phyloP scores from a whole-genome alignment of 495 filamentous ascomycete genomes.

The Geoglossum glabrum region DNA sequence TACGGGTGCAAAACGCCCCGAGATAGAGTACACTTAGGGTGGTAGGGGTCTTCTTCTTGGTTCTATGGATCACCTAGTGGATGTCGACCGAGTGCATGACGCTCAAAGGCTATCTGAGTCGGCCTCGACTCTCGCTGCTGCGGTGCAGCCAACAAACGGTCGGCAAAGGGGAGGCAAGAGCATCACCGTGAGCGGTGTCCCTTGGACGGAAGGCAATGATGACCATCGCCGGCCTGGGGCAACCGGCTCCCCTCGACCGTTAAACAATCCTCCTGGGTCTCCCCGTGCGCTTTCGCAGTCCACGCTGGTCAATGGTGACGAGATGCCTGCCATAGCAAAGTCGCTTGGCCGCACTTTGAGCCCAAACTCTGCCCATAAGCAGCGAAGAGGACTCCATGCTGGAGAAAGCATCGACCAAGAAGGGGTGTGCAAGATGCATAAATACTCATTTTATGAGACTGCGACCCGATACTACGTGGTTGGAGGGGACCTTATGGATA shows the following conservation, averaged over 20 bases:
- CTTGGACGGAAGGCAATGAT: not conserved
- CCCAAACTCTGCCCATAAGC: conserved; percentile 26
- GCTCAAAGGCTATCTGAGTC: not conserved
- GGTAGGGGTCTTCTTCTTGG: too few relatives aligned
- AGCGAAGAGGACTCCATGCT: conserved; percentile 26
- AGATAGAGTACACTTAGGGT: too few relatives aligned
- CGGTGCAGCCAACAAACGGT: not conserved
- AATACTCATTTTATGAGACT: conserved; percentile 89
- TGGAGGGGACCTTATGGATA: conserved; percentile 73
- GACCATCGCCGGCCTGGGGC: not conserved
- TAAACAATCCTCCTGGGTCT: conserved; percentile 18
- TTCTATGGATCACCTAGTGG: not conserved
- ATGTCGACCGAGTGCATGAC: not conserved
- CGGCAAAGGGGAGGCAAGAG: not conserved
- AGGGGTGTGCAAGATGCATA: conserved; percentile 72
- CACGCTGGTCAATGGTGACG: conserved; percentile 38
- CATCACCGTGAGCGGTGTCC: not conserved
- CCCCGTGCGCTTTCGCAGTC: conserved; percentile 13
- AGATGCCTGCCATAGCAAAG: conserved; percentile 39
- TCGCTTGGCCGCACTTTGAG: conserved; percentile 44
- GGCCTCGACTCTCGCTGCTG: not conserved
- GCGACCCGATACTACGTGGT: conserved; percentile 83
- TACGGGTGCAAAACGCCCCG: too few relatives aligned
- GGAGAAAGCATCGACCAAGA: conserved; percentile 45
- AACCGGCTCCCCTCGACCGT: conserved; percentile 18